Percentiles rank a stretch among this genome's conserved stretches.
Conservation (phyloP, 371 early-diverging fungal species). For the Mucor piriformis region DNA sequence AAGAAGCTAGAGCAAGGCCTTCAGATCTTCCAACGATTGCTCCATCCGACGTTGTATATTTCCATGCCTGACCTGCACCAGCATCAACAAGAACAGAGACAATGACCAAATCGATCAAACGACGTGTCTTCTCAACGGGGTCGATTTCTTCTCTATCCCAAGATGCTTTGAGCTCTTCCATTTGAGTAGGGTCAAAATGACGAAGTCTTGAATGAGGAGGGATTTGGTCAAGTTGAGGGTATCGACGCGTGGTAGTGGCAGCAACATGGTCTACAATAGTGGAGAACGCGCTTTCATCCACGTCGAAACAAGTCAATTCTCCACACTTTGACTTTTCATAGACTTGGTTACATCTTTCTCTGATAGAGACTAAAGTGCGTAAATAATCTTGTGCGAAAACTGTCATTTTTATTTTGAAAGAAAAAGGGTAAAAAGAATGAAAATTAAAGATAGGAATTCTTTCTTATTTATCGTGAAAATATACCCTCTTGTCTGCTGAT, state of each 20-base stretch:
- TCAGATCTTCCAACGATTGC: conserved; percentile 73
- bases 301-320: conserved; percentile 66
- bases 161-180: conserved; percentile 47
- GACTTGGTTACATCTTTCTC: conserved; percentile 71
- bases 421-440: conserved; percentile 3
- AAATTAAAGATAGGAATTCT: too few species aligned
- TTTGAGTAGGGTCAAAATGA: conserved; percentile 73
- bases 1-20: conserved; percentile 86
- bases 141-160: conserved; percentile 38
- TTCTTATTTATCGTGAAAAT: too few species aligned
- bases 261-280: conserved; percentile 70
- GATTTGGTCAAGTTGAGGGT: conserved; percentile 59
- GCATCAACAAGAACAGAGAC: conserved; percentile 93
- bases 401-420: conserved; percentile 23
- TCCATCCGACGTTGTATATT: conserved; percentile 53
- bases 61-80: conserved; percentile 89
- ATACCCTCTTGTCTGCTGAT: neutral
- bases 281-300: conserved; percentile 65
- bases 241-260: conserved; percentile 74
- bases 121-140: conserved; percentile 63
- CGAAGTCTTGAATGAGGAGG: conserved; percentile 92
- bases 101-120: conserved; percentile 83
- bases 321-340: conserved; percentile 60
- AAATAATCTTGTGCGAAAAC: conserved; percentile 61
- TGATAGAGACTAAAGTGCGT: conserved; percentile 75